Evolutionary conservation across 2,329 filamentous ascomycete genomes (phyloP), one percentile per base, ranked within the genome.

Genomic region (Samsoniella hepiali): DNA sequence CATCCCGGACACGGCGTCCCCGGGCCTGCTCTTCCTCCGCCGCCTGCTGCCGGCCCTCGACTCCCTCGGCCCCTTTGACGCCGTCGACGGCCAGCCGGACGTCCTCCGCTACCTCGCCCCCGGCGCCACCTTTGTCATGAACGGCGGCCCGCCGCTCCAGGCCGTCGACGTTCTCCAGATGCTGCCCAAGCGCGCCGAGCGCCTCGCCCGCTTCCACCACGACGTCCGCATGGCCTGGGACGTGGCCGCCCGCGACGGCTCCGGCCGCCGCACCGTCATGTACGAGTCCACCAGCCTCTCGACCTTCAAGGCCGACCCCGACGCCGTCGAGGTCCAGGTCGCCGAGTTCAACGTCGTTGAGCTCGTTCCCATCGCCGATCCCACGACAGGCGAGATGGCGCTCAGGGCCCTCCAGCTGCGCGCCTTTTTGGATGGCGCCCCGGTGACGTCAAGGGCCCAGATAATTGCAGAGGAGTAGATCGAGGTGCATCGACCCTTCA

Each of bases 1-100:
- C 22, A 63, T 63, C 38, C n/a, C 49, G 34, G 40, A 58, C 29
- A 64, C 61, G 32, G 58, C 65, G 2, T 65, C 65, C 1, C 64
- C 61, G 2, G 65, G 65, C 10, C 55, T 67, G n/a, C 58, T 65
- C 45, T 67, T 67, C 31, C 62, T 67, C 49, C 63, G 64, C 29
- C 36, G 32, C 22, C 54, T 67, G 32, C 58, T 65, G 9, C 65
- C 65, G n/a, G 62, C 64, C 5, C 64, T 65, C 31, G 65, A 67
- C 56, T 60, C 64, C 7, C 62, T 67, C 13, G 62, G 59, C 27
- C 64, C 65, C 22, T 64, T 65, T 45, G 58, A 58, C 44, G 57
- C 38, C 40, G 3, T 47, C 9, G 47, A 27, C 58, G 36, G 51
- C 29, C 42, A 55, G 51, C 62, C 58, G 7, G 55, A 53, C 17